phyloP scores from a whole-genome alignment of 2,329 filamentous ascomycete species.

The Bretziella fagacearum region DNA sequence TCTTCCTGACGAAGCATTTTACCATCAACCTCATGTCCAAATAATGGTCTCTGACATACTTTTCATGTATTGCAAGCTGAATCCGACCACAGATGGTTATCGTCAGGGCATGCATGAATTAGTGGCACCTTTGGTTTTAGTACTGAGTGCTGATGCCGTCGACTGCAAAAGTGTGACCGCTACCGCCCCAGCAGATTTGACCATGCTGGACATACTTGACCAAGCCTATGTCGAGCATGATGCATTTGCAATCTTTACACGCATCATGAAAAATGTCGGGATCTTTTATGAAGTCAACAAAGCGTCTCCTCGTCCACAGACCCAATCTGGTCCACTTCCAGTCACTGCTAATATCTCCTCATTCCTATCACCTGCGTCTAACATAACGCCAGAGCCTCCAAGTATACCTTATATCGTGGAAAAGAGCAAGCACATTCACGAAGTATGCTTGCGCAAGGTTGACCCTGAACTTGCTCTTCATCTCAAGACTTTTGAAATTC shows the following conservation, averaged over 20 bases:
- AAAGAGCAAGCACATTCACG: slow-evolving; percentile 73
- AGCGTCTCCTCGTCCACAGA: neutral
- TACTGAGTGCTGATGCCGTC: slow-evolving; percentile 59
- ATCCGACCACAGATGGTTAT: slow-evolving; percentile 72
- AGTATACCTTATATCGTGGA: slow-evolving; percentile 51
- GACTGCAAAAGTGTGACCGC: slow-evolving; percentile 17
- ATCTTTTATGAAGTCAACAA: slow-evolving; percentile 59
- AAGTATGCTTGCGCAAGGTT: slow-evolving; percentile 56
- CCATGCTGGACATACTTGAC: slow-evolving; percentile 52
- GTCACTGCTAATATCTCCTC: neutral
- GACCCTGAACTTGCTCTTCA: slow-evolving; percentile 75
- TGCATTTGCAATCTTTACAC: slow-evolving; percentile 67
- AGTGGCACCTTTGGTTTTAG: slow-evolving; percentile 74
- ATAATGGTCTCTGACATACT: slow-evolving; percentile 71
- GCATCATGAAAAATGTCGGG: slow-evolving; percentile 75
- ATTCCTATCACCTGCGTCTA: neutral
- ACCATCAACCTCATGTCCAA: slow-evolving; percentile 65
- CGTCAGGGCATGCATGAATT: slow-evolving; percentile 99
- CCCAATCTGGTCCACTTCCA: neutral
- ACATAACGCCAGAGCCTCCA: neutral
- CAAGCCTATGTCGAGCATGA: slow-evolving; percentile 71
- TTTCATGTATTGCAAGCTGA: slow-evolving; percentile 87
- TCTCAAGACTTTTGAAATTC: slow-evolving; percentile 64
- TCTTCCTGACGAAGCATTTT: slow-evolving; percentile 82
- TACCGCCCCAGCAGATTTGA: slow-evolving; percentile 17